Conservation (phyloP, 164 flowering plant species). For the Amborella trichopoda region DNA sequence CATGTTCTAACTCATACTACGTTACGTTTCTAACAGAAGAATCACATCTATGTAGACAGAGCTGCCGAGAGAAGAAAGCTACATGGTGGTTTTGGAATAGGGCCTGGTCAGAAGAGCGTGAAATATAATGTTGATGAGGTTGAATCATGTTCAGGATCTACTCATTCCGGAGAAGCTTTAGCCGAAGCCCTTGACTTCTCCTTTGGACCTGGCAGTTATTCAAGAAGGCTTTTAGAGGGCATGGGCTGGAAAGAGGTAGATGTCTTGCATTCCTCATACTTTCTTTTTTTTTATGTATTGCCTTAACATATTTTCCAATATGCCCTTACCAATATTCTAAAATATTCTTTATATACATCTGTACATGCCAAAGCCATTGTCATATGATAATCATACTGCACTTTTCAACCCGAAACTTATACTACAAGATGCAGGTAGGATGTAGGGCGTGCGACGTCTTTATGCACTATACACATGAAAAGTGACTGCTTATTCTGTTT, state of each 20-base stretch:
- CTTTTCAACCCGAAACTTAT: too few species aligned
- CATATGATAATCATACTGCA: too few species aligned
- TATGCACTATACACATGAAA: too few species aligned
- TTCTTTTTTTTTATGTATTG: neutral
- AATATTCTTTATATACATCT: too few species aligned
- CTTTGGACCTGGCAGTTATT: slow-evolving; percentile 84
- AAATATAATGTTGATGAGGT: slow-evolving; percentile 7
- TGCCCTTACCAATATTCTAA: too few species aligned
- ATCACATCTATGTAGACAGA: slow-evolving; percentile 52
- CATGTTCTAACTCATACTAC: too few species aligned
- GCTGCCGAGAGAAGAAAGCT: slow-evolving; percentile 92
- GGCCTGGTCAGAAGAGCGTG: slow-evolving; percentile 73
- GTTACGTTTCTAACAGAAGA: slow-evolving; percentile 22
- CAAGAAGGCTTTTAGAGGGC: slow-evolving; percentile 56
- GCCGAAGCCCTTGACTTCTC: slow-evolving; percentile 67
- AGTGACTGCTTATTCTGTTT: too few species aligned
- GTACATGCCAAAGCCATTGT: too few species aligned
- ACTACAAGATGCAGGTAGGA: too few species aligned
- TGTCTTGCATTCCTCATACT: neutral
- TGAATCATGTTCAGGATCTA: slow-evolving; percentile 18
- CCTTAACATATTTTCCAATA: too few species aligned
- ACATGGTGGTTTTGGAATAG: slow-evolving; percentile 84
- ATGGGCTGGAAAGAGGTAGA: slow-evolving; percentile 99
- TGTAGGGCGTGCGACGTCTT: too few species aligned
- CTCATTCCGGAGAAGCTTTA: slow-evolving; percentile 38